Evolutionary conservation across 345 rosid genomes (phyloP).

Genomic region (Boechera retrofracta): DNA sequence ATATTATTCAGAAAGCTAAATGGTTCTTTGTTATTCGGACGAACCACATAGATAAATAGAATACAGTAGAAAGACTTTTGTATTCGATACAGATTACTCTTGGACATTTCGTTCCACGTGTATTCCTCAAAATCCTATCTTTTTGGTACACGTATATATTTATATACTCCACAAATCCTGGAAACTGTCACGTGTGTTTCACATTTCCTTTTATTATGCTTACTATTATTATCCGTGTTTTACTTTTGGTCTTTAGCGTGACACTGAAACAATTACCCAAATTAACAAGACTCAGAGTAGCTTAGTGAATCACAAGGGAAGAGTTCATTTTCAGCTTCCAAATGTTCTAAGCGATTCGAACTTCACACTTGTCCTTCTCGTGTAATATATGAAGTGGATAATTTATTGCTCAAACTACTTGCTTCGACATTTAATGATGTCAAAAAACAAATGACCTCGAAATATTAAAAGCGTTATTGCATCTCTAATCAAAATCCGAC

Average conservation of each 20-base stretch:
- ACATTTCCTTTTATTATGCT: constrained; percentile 19
- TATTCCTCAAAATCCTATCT: background rate
- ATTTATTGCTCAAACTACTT: background rate
- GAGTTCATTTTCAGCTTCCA: background rate
- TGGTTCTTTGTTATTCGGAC: background rate
- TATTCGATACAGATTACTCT: background rate
- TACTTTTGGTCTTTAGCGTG: constrained; percentile 1
- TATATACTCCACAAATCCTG: constrained; percentile 30
- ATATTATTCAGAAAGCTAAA: background rate
- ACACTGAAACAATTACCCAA: background rate
- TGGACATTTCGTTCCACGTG: constrained; percentile 1
- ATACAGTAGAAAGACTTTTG: background rate
- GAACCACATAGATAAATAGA: background rate
- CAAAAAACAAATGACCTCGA: constrained; percentile 3
- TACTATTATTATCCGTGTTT: constrained; percentile 8
- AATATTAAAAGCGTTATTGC: background rate
- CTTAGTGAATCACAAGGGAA: background rate
- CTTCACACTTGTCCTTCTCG: background rate
- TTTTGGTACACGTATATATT: background rate
- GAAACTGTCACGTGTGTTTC: constrained; percentile 31
- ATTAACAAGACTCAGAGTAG: constrained; percentile 1
- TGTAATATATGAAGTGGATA: background rate
- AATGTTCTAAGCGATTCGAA: background rate
- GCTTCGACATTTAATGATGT: constrained; percentile 5
- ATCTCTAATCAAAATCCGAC: constrained; percentile 7